Evolutionary conservation across 345 rosid genomes (phyloP).

Genomic region (Salix exigua): DNA sequence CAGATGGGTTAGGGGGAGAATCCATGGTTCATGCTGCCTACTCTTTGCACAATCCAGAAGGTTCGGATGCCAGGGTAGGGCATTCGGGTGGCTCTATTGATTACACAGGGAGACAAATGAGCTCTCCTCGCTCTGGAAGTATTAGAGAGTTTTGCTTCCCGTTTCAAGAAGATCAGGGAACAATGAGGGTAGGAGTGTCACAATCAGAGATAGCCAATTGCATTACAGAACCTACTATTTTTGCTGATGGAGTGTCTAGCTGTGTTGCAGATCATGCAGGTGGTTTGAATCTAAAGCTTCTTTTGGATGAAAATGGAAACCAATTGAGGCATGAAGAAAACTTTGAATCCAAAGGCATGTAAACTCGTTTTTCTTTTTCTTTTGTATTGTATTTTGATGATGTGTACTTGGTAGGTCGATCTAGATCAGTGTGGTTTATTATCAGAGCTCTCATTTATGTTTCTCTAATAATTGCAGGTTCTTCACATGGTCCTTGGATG

Average conservation of each 20-base stretch:
- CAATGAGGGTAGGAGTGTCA: conserved; percentile 33
- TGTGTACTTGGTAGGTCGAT: background rate
- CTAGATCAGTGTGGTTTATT: background rate
- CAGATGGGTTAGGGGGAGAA: background rate
- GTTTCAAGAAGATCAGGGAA: conserved; percentile 25
- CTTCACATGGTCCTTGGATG: conserved; percentile 22
- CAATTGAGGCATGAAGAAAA: conserved; percentile 22
- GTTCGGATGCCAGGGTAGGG: conserved; percentile 27
- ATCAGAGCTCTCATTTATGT: conserved; percentile 22
- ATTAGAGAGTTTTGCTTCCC: conserved; percentile 34
- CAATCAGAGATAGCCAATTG: conserved; percentile 41
- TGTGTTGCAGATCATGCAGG: conserved; percentile 28
- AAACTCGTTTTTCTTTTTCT: background rate
- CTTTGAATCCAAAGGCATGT: conserved; percentile 37
- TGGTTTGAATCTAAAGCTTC: conserved; percentile 16
- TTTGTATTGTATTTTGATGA: background rate
- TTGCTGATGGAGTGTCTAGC: conserved; percentile 32
- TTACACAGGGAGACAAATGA: conserved; percentile 15
- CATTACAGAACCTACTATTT: conserved; percentile 43
- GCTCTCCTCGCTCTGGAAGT: conserved; percentile 45
- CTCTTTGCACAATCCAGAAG: conserved; percentile 16
- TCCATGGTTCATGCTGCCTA: background rate
- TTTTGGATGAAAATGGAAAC: conserved; percentile 22
- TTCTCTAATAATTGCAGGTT: conserved; percentile 36
- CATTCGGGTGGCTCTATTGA: conserved; percentile 24